These are phyloP conservation scores for Calonectria pteridis DNA, from an alignment of 2,329 filamentous ascomycete species.

Conservation along the genomic window DNA sequence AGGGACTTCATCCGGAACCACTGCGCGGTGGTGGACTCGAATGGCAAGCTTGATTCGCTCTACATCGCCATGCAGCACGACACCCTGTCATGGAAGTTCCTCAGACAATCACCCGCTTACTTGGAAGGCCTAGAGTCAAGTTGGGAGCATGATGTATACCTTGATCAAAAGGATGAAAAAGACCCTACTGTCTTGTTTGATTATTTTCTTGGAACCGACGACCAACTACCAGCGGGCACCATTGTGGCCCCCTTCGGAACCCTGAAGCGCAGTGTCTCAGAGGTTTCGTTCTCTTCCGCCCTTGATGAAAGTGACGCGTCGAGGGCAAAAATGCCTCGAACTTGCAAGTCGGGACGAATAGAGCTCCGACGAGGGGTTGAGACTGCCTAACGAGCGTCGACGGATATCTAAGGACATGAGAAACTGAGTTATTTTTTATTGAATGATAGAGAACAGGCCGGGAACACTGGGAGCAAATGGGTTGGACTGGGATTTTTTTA, in stretches of 20 bases:
- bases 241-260: conserved; percentile 46
- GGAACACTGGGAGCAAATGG: conserved; percentile 23
- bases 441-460: conserved; percentile 20
- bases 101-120: conserved; percentile 62
- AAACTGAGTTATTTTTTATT: conserved; percentile 22
- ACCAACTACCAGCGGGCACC: conserved; percentile 37
- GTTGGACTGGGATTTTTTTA: neutral
- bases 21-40: conserved; percentile 67
- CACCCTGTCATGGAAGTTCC: conserved; percentile 67
- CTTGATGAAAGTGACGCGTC: conserved; percentile 48
- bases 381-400: conserved; percentile 33
- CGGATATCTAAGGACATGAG: conserved; percentile 7
- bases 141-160: conserved; percentile 64
- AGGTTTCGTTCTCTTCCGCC: conserved; percentile 61
- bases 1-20: conserved; percentile 64
- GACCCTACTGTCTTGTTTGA: conserved; percentile 35
- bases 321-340: conserved; percentile 54
- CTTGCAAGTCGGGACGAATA: conserved; percentile 54
- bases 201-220: conserved; percentile 31
- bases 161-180: conserved; percentile 57
- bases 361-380: conserved; percentile 51
- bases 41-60: conserved; percentile 68
- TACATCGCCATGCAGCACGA: conserved; percentile 70
- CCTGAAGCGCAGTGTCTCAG: conserved; percentile 65
- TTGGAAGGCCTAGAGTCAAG: conserved; percentile 66